Base-by-base conservation (phyloP, 208 protist species). In the Leishmania braziliensis region DNA sequence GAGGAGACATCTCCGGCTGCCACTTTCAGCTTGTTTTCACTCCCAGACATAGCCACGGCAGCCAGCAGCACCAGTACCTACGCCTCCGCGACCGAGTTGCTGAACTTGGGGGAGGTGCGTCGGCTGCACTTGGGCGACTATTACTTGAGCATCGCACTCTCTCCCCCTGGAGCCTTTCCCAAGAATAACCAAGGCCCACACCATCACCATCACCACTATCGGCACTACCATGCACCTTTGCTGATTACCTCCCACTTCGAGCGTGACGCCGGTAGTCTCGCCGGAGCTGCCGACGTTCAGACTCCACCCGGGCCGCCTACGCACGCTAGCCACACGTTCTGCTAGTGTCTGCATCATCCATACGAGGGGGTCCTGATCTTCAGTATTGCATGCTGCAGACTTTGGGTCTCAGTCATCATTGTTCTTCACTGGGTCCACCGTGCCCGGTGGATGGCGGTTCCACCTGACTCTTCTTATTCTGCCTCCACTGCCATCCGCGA, bases 351-450 rank as follows among this genome's bases (percentile, higher is more conserved):
- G 33, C 23, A 39, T n/a, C 0, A 53, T 16, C 29, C 29, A 18
- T 10, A 65, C 53, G 51, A n/a, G 8, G 56, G 36, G 29, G 50
- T 63, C 12, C 46, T 86, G 12, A 75, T 86, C 46, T 86, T 79
- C 53, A 65, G 83, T 8, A n/a, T 74, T n/a, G 78, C 66, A 54
- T 74, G 77, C 54, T 66, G 78, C 78, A 72, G 78, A n/a, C 53
- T 82, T 77, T 36, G 26, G 6, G 78, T 74, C 0, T 78, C 63
- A 0, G 16, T 53, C 6, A n/a, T 53, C 36, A 48, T n/a, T 4
- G 33, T n/a, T 23, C 33, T n/a, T 50, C 68, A 53, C 68, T 4
- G 10, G 33, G 68, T 14, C 4, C 39, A 46, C 18, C 68, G 68
- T 5, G 18, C 20, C 43, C 68, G n/a, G 26, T 8, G 20, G 9